Conservation (phyloP, 306 rosid genomes). For the Fragaria nilgerrensis region DNA sequence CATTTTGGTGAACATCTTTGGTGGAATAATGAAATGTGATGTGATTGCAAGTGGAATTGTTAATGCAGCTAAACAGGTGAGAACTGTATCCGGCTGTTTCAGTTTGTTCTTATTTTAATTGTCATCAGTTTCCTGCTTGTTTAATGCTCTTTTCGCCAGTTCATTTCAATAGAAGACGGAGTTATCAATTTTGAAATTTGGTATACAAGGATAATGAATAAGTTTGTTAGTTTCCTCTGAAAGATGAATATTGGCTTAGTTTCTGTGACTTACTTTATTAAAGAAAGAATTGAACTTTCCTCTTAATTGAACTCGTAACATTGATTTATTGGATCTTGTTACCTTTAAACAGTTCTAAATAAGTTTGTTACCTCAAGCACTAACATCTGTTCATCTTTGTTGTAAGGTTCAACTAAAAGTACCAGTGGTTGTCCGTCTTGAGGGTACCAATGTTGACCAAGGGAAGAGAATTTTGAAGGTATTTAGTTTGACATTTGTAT, state of each 20-base stretch:
- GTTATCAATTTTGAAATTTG: neutral
- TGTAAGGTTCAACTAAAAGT: slow-evolving; percentile 84
- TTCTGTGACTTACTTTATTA: neutral
- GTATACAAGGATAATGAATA: neutral
- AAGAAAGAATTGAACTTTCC: neutral
- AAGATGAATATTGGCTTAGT: neutral
- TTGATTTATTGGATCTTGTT: neutral
- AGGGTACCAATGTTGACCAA: slow-evolving; percentile 95
- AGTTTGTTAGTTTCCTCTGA: too few relatives aligned
- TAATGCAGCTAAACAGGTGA: slow-evolving; percentile 93
- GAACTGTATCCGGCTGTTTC: slow-evolving; percentile 8
- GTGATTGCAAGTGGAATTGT: slow-evolving; percentile 97
- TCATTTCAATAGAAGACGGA: neutral
- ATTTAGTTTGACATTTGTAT: neutral
- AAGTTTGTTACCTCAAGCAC: slow-evolving; percentile 8
- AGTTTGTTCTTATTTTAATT: neutral
- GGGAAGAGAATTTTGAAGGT: slow-evolving; percentile 92
- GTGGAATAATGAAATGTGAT: slow-evolving; percentile 99
- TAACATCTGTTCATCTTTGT: slow-evolving; percentile 21
- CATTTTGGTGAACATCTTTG: slow-evolving; percentile 94
- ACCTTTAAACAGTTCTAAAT: neutral
- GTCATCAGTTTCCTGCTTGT: neutral
- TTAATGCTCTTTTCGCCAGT: neutral
- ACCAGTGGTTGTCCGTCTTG: slow-evolving; percentile 95
- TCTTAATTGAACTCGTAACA: neutral